Evolutionary conservation across 1,139 yeast species (phyloP), one percentile per base, ranked within the genome.

Genomic region (Yamadazyma pseudoaaseri): DNA sequence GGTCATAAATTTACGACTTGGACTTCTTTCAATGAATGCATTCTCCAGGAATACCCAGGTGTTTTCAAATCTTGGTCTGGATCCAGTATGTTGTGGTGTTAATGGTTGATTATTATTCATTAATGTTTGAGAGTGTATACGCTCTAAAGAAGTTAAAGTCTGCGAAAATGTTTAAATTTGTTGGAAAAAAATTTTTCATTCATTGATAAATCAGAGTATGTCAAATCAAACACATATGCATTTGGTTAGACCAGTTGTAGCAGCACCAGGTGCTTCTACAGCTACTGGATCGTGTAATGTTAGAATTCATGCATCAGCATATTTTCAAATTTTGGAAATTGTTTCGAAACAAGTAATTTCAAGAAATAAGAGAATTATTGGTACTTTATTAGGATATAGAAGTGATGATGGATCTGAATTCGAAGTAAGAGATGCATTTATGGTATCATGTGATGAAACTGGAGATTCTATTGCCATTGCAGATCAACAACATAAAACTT

Each of bases 361-460:
- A 58, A 53, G 59, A 34, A 62, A 70, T 44, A 73, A 74, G 47
- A 73, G 95, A 59, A 79, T 83, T 44, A 81, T 87, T 48, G 96
- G 96, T 41, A 84, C 95, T 7, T 72, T 87, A 38, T 67, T 87
- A 34, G 96, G 96, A 25, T 67, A 75, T 33, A 75, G 95, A 57
- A 82, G 92, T 13, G 95, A 86, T 45, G 96, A 86, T 56, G 95
- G 95, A n/a, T 62, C 76, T 18, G 85, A 77, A 50, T 72, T 84
- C 31, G 94, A 82, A 52, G 70, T 87, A 48, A 75, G 80, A 52
- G 86, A 79, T 44, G 86, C 90, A 6, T 87, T 81, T 60, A 76
- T 86, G 60, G 94, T 87, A 34, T 94, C 95, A 30, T 86, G 87
- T 54, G 74, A 73, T 41, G 95, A 86, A 55, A 81, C 85, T 30